Percentiles rank a stretch among this genome's conserved stretches.
Evolutionary conservation across 176 grass and related monocot species (phyloP).

Genomic region (Puya raimondii): DNA sequence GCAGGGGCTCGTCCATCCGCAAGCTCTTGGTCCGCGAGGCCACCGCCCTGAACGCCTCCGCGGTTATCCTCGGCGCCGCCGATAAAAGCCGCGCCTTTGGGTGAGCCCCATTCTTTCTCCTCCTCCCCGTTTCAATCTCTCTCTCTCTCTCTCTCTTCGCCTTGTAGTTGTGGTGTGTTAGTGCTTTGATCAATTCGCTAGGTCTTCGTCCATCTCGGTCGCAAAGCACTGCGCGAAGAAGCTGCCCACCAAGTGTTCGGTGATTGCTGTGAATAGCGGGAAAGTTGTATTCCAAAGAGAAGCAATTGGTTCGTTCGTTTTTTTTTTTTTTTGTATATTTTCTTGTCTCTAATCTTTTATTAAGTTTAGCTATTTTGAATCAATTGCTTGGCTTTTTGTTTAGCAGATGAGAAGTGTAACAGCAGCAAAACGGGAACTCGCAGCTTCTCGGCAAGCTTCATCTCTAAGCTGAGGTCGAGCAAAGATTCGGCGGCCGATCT

Average conservation of each 20-base stretch:
- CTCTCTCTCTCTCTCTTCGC: constrained; percentile 3
- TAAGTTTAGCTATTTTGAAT: not conserved
- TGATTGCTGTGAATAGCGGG: constrained; percentile 67
- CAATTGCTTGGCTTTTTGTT: not conserved
- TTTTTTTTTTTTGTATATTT: not conserved
- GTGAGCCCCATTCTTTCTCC: constrained; percentile 27
- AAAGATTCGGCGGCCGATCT: constrained; percentile 36
- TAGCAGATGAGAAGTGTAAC: constrained; percentile 12
- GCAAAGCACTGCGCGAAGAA: constrained; percentile 92
- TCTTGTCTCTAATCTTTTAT: not conserved
- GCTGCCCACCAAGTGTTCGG: constrained; percentile 46
- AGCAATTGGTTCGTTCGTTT: constrained; percentile 28
- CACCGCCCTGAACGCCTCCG: constrained; percentile 47
- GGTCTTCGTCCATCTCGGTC: constrained; percentile 45
- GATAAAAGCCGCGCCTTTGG: constrained; percentile 44
- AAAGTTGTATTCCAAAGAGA: constrained; percentile 79
- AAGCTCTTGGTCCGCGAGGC: constrained; percentile 72
- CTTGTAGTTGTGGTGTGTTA: not conserved
- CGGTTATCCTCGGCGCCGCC: constrained; percentile 57
- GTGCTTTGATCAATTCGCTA: constrained; percentile 18
- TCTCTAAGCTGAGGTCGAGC: constrained; percentile 9
- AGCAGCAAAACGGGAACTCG: not conserved
- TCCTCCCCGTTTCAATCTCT: constrained; percentile 13
- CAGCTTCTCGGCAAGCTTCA: not conserved
- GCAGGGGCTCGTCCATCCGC: constrained; percentile 68